Percentiles rank a stretch among this genome's conserved stretches.
phyloP scores from a whole-genome alignment of 495 filamentous ascomycete genomes.

The Lineolata rhizophorae region DNA sequence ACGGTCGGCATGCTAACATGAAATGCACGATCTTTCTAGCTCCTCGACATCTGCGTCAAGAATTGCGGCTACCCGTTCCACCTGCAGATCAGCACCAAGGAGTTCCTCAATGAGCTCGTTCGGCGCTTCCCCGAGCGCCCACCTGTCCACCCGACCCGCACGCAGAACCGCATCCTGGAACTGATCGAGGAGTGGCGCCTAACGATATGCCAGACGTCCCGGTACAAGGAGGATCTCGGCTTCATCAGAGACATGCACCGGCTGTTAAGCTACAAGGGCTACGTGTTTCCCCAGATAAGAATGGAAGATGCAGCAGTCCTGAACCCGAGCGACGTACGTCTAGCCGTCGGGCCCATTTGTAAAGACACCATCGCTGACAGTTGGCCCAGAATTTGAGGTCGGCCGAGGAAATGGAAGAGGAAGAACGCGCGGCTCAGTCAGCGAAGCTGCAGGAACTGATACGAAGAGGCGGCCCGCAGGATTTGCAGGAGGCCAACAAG shows the following conservation, averaged over 20 bases:
- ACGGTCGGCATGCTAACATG: background rate
- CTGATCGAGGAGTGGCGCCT: slow-evolving; percentile 96
- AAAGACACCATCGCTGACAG: no score
- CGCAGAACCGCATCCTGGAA: slow-evolving; percentile 83
- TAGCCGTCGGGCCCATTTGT: no score
- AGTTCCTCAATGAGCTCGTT: slow-evolving; percentile 96
- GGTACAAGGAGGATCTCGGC: slow-evolving; percentile 90
- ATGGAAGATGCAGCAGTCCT: slow-evolving; percentile 89
- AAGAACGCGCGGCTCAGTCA: slow-evolving; percentile 82
- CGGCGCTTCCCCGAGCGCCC: slow-evolving; percentile 88
- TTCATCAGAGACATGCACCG: slow-evolving; percentile 98
- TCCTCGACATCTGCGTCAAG: slow-evolving; percentile 97
- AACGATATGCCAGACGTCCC: slow-evolving; percentile 92
- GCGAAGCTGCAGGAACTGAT: slow-evolving; percentile 96
- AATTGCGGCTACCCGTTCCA: slow-evolving; percentile 99
- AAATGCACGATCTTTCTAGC: slow-evolving; percentile 18
- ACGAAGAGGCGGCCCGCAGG: slow-evolving; percentile 70
- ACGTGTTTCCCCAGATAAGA: slow-evolving; percentile 77
- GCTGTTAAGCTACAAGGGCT: slow-evolving; percentile 86
- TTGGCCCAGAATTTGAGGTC: slow-evolving; percentile 70
- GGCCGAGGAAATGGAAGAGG: slow-evolving; percentile 96
- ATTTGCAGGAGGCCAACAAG: slow-evolving; percentile 86
- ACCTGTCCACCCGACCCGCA: slow-evolving; percentile 60
- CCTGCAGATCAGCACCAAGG: slow-evolving; percentile 93
- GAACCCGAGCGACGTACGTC: slow-evolving; percentile 86